A percentile compares a stretch with the other conserved stretches of the same genome.
Conservation (phyloP, 1,139 yeast species). For the Diutina siamensis region DNA sequence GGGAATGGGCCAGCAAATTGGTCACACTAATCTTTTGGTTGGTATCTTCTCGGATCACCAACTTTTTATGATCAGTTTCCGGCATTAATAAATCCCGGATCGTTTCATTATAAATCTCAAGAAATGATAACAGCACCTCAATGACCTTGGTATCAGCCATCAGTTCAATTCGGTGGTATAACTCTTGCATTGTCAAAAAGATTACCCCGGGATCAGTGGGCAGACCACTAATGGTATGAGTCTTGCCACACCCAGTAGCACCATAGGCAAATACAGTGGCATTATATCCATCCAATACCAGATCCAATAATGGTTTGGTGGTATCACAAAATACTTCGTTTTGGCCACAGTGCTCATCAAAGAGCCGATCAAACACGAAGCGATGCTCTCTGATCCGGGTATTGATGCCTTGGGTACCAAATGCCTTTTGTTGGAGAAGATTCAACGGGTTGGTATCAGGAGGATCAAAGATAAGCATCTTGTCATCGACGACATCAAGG, state of each 20-base stretch:
- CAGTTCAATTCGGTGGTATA: conserved; percentile 49
- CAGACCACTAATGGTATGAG: conserved; percentile 79
- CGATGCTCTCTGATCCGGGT: conserved; percentile 44
- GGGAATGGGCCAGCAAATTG: conserved; percentile 57
- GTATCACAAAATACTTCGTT: conserved; percentile 56
- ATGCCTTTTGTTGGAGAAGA: conserved; percentile 20
- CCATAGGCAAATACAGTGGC: conserved; percentile 96
- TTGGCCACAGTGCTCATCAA: conserved; percentile 56
- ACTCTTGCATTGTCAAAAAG: conserved; percentile 65
- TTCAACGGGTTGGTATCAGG: conserved; percentile 62
- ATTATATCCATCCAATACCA: conserved; percentile 74
- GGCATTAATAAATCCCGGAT: conserved; percentile 69
- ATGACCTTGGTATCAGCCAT: conserved; percentile 43
- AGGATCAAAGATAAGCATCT: conserved; percentile 86
- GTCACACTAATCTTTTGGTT: conserved; percentile 60
- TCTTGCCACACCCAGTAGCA: conserved; percentile 98
- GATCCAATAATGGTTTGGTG: conserved; percentile 60
- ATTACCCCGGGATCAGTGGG: conserved; percentile 70
- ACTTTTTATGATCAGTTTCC: conserved; percentile 27
- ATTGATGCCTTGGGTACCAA: not conserved
- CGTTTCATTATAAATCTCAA: conserved; percentile 86
- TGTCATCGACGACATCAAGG: conserved; percentile 75
- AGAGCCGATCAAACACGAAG: conserved; percentile 72
- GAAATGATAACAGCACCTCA: conserved; percentile 58
- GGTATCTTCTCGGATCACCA: conserved; percentile 64